Evolutionary conservation across 2,329 filamentous ascomycete species (phyloP), one percentile per base, ranked within the genome.

Genomic region (Fusarium sterilihyphosum): DNA sequence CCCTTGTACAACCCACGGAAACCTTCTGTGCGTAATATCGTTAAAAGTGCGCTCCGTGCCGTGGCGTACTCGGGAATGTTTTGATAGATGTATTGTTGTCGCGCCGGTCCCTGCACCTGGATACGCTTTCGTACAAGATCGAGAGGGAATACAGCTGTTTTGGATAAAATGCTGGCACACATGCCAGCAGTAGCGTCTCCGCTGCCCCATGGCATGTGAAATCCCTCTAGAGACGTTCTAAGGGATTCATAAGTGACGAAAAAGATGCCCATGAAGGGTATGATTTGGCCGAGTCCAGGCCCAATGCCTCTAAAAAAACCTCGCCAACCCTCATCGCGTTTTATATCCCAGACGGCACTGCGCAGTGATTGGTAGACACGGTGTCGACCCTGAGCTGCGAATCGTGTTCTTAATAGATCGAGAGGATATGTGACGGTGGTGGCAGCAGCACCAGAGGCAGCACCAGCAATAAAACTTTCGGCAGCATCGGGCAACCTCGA

Each of bases 231-330:
- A 1, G 88, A 89, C 12, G 90, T 81, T 11, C 93, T 88, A 58
- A 97, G 84, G 16, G 88, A 87, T 83, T 99, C 96, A 84, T 98
- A 99, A 46, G 91, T 89, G 40, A 93, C 90, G 83, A 99, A 99
- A 85, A 99, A 98, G 6, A 98, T 87, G 20, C 96, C 96, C 96
- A 99, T 99, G 82, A 96, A 97, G 5, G 96, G 96, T 16, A 98
- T 90, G 56, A 98, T 96, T 85, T 98, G 95, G 33, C 88, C 92
- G 29, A 98, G 86, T 0, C 92, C 94, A 4, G 96, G 95, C 3
- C 89, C 89, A 40, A 97, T 86, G 8, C 96, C 96, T 56, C 94
- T 93, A 83, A 98, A 99, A 85, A 97, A 98, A 0, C 96, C 96
- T 8, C 82, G 82, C 0, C 85, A 77, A 0, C 96, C 96, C 84